phyloP scores from a whole-genome alignment of 768 basidiomycete species.

The Trametes villosa region DNA sequence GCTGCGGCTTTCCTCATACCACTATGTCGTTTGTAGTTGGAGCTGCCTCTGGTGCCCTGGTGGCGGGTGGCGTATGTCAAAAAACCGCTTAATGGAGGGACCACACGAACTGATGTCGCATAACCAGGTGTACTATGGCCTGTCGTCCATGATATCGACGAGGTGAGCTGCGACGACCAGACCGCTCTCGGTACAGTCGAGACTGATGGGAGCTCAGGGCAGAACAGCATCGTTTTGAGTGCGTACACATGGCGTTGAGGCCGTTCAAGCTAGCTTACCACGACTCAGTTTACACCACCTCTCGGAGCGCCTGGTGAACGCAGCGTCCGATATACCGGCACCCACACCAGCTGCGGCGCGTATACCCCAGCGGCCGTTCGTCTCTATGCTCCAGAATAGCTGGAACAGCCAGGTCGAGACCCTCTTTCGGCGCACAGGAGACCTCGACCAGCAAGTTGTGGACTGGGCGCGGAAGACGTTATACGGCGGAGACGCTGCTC shows the following conservation, averaged over 20 bases:
- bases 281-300: slow-evolving; percentile 27
- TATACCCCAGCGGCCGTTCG: slow-evolving; percentile 32
- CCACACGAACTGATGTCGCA: neutral
- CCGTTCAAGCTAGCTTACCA: neutral
- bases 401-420: slow-evolving; percentile 37
- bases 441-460: slow-evolving; percentile 24
- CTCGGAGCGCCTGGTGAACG: slow-evolving; percentile 30
- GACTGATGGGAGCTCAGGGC: slow-evolving; percentile 23
- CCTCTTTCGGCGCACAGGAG: slow-evolving; percentile 26
- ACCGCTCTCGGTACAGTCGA: neutral
- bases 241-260: neutral
- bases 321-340: slow-evolving; percentile 23
- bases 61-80: slow-evolving; percentile 31
- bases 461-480: slow-evolving; percentile 31
- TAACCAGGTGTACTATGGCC: slow-evolving; percentile 34
- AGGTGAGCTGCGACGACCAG: slow-evolving; percentile 16
- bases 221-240: slow-evolving; percentile 31
- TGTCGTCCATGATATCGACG: slow-evolving; percentile 32
- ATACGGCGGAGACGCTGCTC: slow-evolving; percentile 28
- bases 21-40: slow-evolving; percentile 31
- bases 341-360: slow-evolving; percentile 29
- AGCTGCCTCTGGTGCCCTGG: slow-evolving; percentile 28
- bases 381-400: slow-evolving; percentile 27
- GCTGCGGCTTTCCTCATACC: neutral
- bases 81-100: neutral